Evolutionary conservation across 78 protist species (phyloP).

Genomic region (Dictyostelium citrinum): DNA sequence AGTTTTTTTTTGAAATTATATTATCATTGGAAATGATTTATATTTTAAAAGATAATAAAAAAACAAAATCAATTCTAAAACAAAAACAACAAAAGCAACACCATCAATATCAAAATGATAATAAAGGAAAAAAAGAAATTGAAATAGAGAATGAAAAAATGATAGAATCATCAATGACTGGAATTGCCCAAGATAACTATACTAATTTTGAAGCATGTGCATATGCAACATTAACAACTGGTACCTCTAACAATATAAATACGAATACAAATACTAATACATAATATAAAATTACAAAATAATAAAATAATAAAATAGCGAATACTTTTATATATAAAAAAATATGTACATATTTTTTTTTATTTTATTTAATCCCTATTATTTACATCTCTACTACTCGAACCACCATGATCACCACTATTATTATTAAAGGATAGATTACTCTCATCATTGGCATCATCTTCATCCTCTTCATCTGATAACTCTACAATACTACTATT

Average conservation of each 20-base stretch:
- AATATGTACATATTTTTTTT: neutral
- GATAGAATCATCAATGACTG: neutral
- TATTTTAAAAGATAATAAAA: slow-evolving; percentile 2
- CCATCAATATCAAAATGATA: neutral
- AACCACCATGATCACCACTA: neutral
- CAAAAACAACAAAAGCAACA: neutral
- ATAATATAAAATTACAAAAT: neutral
- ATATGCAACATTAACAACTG: neutral
- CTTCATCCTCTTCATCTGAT: slow-evolving; percentile 6
- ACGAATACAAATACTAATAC: neutral
- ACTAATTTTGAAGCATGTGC: neutral
- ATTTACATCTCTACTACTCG: neutral
- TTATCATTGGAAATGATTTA: slow-evolving; percentile 25
- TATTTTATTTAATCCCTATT: neutral
- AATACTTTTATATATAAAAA: neutral
- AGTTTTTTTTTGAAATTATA: slow-evolving; percentile 13
- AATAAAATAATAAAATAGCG: neutral
- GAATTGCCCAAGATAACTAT: neutral
- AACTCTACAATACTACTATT: slow-evolving; percentile 22
- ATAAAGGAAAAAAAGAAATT: neutral
- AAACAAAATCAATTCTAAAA: neutral
- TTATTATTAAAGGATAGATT: neutral
- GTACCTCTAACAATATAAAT: neutral
- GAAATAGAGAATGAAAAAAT: neutral
- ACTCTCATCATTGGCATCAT: neutral